These are phyloP conservation scores for Daldinia concentrica DNA, from an alignment of 495 filamentous ascomycete species.

Conservation along the genomic window DNA sequence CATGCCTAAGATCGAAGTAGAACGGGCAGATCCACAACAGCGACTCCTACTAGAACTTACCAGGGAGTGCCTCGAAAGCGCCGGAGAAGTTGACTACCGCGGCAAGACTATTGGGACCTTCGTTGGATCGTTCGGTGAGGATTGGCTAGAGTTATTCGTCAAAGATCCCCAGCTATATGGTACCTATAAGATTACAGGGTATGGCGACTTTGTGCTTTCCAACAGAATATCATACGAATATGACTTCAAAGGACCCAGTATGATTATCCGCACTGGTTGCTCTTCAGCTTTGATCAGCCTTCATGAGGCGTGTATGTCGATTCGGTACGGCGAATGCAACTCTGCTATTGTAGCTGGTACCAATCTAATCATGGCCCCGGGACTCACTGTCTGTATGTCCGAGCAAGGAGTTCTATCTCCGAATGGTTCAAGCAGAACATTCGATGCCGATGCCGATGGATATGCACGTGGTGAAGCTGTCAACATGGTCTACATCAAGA, in stretches of 20 bases:
- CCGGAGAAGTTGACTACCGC: slow-evolving; percentile 56
- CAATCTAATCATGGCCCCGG: slow-evolving; percentile 54
- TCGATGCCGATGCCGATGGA: slow-evolving; percentile 53
- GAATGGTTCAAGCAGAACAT: slow-evolving; percentile 50
- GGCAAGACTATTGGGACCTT: slow-evolving; percentile 59
- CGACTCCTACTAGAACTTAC: slow-evolving; percentile 60
- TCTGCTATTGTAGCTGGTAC: slow-evolving; percentile 55
- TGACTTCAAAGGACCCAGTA: slow-evolving; percentile 47
- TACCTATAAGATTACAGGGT: slow-evolving; percentile 32
- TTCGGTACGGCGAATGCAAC: slow-evolving; percentile 49
- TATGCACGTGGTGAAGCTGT: slow-evolving; percentile 52
- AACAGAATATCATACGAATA: slow-evolving; percentile 61
- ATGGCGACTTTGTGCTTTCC: slow-evolving; percentile 57
- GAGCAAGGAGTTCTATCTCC: slow-evolving; percentile 48
- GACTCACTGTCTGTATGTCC: slow-evolving; percentile 24
- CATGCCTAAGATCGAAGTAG: slow-evolving; percentile 54
- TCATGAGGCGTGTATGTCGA: slow-evolving; percentile 58
- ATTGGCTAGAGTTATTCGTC: slow-evolving; percentile 43
- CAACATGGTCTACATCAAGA: slow-evolving; percentile 57
- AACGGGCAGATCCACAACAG: slow-evolving; percentile 62
- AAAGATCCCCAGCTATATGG: slow-evolving; percentile 37
- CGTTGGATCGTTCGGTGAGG: slow-evolving; percentile 57
- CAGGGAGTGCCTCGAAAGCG: slow-evolving; percentile 56
- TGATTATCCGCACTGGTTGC: slow-evolving; percentile 60
- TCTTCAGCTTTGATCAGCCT: slow-evolving; percentile 62